phyloP scores from a whole-genome alignment of 306 rosid species.

The Abrus pulchellus region DNA sequence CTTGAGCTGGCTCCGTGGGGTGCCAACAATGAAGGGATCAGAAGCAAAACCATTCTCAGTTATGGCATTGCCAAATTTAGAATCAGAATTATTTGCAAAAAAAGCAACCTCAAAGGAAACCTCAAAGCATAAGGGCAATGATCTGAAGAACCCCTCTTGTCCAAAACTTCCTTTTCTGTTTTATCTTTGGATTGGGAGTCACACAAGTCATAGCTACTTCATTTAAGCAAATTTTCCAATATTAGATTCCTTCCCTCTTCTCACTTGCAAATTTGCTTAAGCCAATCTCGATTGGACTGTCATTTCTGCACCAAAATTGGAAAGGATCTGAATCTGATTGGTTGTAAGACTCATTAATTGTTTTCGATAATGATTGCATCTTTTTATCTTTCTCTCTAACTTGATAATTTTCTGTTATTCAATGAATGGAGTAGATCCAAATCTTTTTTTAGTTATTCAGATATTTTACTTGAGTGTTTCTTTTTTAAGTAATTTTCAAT shows the following conservation, averaged over 20 bases:
- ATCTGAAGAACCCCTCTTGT: conserved; percentile 77
- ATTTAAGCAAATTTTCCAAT: too few relatives aligned
- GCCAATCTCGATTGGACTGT: too few relatives aligned
- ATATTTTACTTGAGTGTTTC: conserved; percentile 7
- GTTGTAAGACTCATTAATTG: too few relatives aligned
- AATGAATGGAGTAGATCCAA: too few relatives aligned
- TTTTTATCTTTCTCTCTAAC: too few relatives aligned
- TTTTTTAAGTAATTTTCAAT: conserved; percentile 2
- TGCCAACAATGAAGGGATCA: conserved; percentile 67
- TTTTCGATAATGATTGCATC: too few relatives aligned
- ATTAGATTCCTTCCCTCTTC: too few relatives aligned
- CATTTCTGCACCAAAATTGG: too few relatives aligned
- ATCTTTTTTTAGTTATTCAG: conserved; percentile 2
- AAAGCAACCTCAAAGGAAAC: conserved; percentile 61
- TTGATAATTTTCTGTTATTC: too few relatives aligned
- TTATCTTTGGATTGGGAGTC: conserved; percentile 87
- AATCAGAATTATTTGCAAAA: conserved; percentile 64
- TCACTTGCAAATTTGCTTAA: too few relatives aligned
- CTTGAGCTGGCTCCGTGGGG: conserved; percentile 73
- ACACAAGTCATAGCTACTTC: conserved; percentile 62
- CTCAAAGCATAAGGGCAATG: conserved; percentile 58
- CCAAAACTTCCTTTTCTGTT: conserved; percentile 83
- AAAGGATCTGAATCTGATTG: too few relatives aligned
- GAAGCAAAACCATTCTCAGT: conserved; percentile 78
- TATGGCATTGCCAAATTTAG: conserved; percentile 58